phyloP scores from a whole-genome alignment of 441 rosid genomes.

The Rhodomyrtus psidioides region DNA sequence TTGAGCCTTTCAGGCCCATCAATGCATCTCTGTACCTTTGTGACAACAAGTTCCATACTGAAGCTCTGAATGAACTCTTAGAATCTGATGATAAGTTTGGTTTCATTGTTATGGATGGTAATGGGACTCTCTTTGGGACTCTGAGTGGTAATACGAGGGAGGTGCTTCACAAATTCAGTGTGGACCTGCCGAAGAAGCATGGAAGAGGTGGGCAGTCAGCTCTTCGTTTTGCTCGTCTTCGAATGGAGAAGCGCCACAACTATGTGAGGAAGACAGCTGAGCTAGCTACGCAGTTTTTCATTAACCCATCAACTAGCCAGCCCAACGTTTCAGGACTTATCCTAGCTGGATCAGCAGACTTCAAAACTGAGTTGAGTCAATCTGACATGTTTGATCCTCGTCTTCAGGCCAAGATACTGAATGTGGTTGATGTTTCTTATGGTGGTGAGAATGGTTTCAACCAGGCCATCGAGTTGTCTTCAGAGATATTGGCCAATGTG shows the following conservation, averaged over 20 bases:
- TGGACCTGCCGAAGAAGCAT: constrained; percentile 85
- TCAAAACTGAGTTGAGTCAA: constrained; percentile 89
- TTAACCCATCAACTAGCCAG: constrained; percentile 80
- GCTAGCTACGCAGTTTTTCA: constrained; percentile 76
- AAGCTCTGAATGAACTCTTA: constrained; percentile 62
- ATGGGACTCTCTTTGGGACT: constrained; percentile 82
- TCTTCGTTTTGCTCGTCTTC: constrained; percentile 74
- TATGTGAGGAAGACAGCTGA: constrained; percentile 84
- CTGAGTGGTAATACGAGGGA: constrained; percentile 72
- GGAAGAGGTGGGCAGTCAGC: constrained; percentile 95
- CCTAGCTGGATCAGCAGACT: constrained; percentile 92
- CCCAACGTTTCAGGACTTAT: constrained; percentile 85
- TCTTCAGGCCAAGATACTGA: constrained; percentile 77
- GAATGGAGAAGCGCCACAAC: constrained; percentile 86
- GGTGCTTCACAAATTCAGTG: constrained; percentile 73
- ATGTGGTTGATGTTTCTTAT: constrained; percentile 83
- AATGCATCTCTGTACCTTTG: constrained; percentile 72
- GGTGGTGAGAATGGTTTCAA: constrained; percentile 93
- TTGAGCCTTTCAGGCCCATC: constrained; percentile 74
- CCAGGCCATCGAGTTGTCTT: constrained; percentile 82
- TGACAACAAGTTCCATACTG: constrained; percentile 80
- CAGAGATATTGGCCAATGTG: constrained; percentile 71
- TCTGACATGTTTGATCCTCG: constrained; percentile 91
- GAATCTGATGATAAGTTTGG: constrained; percentile 87
- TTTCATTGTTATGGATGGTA: constrained; percentile 82